These are phyloP conservation scores for Scheffersomyces coipomensis DNA, from an alignment of 805 yeast genomes.

Conservation along the genomic window DNA sequence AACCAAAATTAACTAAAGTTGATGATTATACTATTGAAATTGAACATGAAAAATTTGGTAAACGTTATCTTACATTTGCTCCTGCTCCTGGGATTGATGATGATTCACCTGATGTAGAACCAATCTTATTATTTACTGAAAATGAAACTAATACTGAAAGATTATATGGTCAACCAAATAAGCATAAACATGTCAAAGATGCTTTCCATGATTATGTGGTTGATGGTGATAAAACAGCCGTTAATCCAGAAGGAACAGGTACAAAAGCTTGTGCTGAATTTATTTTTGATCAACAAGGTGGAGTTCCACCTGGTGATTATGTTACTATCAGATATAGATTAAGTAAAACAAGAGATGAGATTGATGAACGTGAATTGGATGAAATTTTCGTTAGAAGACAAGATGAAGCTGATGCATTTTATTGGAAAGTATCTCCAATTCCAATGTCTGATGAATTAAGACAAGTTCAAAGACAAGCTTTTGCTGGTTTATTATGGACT, in stretches of 20 bases:
- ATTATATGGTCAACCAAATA: conserved; percentile 64
- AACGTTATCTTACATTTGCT: conserved; percentile 64
- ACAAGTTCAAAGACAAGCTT: conserved; percentile 87
- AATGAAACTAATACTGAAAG: conserved; percentile 78
- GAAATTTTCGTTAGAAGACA: conserved; percentile 64
- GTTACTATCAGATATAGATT: conserved; percentile 81
- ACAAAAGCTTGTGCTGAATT: conserved; percentile 88
- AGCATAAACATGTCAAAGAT: conserved; percentile 66
- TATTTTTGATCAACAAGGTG: conserved; percentile 70
- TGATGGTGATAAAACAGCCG: conserved; percentile 53
- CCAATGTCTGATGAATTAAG: conserved; percentile 80
- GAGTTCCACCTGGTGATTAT: conserved; percentile 83
- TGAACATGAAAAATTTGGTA: conserved; percentile 69
- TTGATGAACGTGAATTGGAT: conserved; percentile 78
- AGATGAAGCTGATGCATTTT: conserved; percentile 89
- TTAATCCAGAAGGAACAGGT: conserved; percentile 71
- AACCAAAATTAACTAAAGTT: conserved; percentile 47
- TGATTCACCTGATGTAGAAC: conserved; percentile 65
- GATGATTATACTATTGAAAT: conserved; percentile 51
- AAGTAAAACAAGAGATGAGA: conserved; percentile 41
- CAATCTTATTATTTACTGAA: conserved; percentile 78
- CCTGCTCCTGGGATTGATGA: conserved; percentile 78
- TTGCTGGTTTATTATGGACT: conserved; percentile 91
- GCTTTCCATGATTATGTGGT: conserved; percentile 86
- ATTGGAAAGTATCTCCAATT: conserved; percentile 83